phyloP scores from a whole-genome alignment of 2,329 filamentous ascomycete species.

The Aspergillus ibericus region DNA sequence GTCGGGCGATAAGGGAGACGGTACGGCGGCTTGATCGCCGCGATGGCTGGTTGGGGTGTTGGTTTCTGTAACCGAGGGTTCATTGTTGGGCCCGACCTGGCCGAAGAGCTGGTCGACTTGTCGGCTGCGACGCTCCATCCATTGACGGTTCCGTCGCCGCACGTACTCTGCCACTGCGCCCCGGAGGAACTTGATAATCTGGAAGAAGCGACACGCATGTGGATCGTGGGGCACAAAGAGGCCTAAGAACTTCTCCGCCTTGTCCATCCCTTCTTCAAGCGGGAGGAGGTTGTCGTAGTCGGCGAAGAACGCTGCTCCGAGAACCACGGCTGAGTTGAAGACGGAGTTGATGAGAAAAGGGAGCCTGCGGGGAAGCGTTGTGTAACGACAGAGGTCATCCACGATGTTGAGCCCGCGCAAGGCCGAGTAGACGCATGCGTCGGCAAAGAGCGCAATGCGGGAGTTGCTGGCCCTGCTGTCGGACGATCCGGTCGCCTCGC shows the following conservation, averaged over 20 bases:
- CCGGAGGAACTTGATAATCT: slow-evolving; percentile 44
- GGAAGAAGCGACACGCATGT: slow-evolving; percentile 37
- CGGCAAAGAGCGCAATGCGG: slow-evolving; percentile 35
- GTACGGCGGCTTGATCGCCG: slow-evolving; percentile 10
- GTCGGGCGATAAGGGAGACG: slow-evolving; percentile 25
- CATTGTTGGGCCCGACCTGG: slow-evolving; percentile 28
- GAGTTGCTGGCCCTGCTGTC: slow-evolving; percentile 29
- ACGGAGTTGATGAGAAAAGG: slow-evolving; percentile 50
- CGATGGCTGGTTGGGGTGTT: slow-evolving; percentile 6
- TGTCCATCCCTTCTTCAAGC: slow-evolving; percentile 34
- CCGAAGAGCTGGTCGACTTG: slow-evolving; percentile 47
- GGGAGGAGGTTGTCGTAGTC: slow-evolving; percentile 45
- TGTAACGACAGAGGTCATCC: slow-evolving; percentile 34
- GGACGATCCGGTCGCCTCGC: slow-evolving; percentile 17
- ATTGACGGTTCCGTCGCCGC: slow-evolving; percentile 37
- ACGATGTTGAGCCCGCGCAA: slow-evolving; percentile 43
- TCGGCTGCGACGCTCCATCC: slow-evolving; percentile 41
- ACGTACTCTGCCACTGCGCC: slow-evolving; percentile 40
- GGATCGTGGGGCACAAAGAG: slow-evolving; percentile 39
- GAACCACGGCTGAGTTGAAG: slow-evolving; percentile 48
- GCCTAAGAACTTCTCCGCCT: slow-evolving; percentile 35
- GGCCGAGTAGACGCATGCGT: slow-evolving; percentile 48
- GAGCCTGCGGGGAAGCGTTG: slow-evolving; percentile 42
- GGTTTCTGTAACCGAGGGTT: slow-evolving; percentile 11
- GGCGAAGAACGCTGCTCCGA: slow-evolving; percentile 48